These are phyloP conservation scores for Hymenochaete sp. DNA, from an alignment of 1,284 basidiomycete genomes.

Conservation along the genomic window DNA sequence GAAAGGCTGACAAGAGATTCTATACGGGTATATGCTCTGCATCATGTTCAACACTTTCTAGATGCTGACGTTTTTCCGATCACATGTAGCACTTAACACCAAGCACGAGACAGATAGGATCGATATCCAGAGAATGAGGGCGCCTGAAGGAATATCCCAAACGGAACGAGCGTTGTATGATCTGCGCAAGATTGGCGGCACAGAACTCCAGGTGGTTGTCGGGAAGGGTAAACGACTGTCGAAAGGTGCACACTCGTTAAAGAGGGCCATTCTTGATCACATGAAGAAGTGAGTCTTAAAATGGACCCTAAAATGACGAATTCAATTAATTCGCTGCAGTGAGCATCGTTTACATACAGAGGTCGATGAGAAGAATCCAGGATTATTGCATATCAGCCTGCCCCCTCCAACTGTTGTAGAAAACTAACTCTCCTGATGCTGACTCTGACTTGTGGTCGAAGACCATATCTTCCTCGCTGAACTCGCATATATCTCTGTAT, in stretches of 20 bases:
- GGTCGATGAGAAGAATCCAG: constrained; percentile 12
- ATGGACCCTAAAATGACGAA: too few species aligned
- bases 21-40: constrained; percentile 5
- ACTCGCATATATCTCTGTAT: too few species aligned
- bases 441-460: too few species aligned
- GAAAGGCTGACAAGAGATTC: constrained; percentile 12
- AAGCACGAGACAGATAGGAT: constrained; percentile 44
- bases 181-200: constrained; percentile 43
- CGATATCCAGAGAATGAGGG: constrained; percentile 72
- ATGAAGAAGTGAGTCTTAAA: constrained; percentile 13
- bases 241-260: constrained; percentile 62
- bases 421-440: too few species aligned
- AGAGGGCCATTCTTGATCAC: constrained; percentile 32
- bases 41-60: not conserved
- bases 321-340: too few species aligned
- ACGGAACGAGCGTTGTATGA: constrained; percentile 55
- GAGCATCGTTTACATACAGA: constrained; percentile 10
- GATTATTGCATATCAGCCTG: constrained; percentile 12
- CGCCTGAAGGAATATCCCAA: constrained; percentile 56
- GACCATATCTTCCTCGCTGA: too few species aligned
- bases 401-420: too few species aligned
- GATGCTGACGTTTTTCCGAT: not conserved
- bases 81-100: constrained; percentile 36
- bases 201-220: constrained; percentile 63
- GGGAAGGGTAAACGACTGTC: constrained; percentile 71